Evolutionary conservation across 192 early-diverging fungal genomes (phyloP), one percentile per base, ranked within the genome.

Genomic region (Borealophlyctis nickersoniae): DNA sequence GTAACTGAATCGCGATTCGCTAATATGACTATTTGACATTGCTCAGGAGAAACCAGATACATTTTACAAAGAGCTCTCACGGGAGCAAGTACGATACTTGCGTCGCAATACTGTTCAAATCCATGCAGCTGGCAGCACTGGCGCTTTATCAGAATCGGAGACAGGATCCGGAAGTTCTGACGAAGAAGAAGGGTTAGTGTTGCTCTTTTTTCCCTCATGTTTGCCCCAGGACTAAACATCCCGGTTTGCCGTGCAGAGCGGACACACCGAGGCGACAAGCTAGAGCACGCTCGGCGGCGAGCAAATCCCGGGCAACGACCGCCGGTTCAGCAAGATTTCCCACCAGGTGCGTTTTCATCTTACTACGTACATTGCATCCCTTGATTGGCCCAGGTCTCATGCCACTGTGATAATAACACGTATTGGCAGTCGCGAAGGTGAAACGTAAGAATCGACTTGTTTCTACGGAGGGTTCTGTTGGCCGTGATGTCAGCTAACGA

Each of bases 61-160:
- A 4, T 86, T 81, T 58, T 86, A 71, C 63, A 59, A 67, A 34
- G 84, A 86, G 56, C 71, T 86, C 45, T 85, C 65, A 14, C 70
- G 75, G 57, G 82, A 86, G 31, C 84, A 86, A 74, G 71, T 83
- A 23, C 73, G 77, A 24, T 86, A 84, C 60, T 58, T 86, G 30
- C 70, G 80, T 1, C 70, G 78, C 24, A 86, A 86, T 58, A 79
- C 63, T 22, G 74, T 86, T 32, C 70, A 67, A 56, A 74, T 84
- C 52, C 61, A 71, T 32, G 63, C 32, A 0, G 36, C 62, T 13
- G 58, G 59, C 26, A 51, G 54, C 22, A 16, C 53, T 1, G 24
- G 45, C 16, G 32, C 53, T 4, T 35, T 58, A 7, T 58, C 61
- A 22, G 71, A 79, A 7, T 73, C 61, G 49, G 73, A 78, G 9